Evolutionary conservation across 345 rosid genomes (phyloP), one percentile per base, ranked within the genome.

Genomic region (Zanthoxylum bungeanum): DNA sequence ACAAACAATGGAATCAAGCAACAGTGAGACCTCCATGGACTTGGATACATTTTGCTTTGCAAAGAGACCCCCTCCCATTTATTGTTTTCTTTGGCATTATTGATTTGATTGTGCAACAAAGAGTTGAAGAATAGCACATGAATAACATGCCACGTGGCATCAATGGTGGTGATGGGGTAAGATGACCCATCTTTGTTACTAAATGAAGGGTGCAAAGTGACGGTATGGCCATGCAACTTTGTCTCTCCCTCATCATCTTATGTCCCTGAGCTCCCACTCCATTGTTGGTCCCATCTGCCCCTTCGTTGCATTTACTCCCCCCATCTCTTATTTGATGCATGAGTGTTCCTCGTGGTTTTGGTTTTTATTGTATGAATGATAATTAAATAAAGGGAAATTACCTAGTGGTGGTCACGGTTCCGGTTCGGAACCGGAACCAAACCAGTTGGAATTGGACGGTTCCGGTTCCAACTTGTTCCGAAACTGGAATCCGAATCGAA

Each of bases 191-290:
- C 53, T n/a, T 21, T 78, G 79, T 55, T 66, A 47, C 67, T 4
- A n/a, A 9, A 46, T 25, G 66, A 63, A 71, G 76, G 76, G 66
- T 27, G 66, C 82, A 71, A 73, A 16, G 69, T 5, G 70, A 57
- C 37, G 81, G 74, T 71, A 71, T 57, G 40, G 79, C 67, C 88
- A 78, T 80, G 84, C 76, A 60, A 37, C 65, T 11, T 57, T 82
- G 88, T 82, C 84, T 42, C 66, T 36, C 25, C 3, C 6, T 8
- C 42, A 8, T 68, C 66, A 8, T 28, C 21, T 70, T 72, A 60
- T 30, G 74, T 71, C 73, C 59, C 66, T 68, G 22, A 34, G 47
- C 21, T 34, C 67, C 76, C 75, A 70, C 60, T 64, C 76, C 66
- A 59, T 52, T 42, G 14, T 62, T 27, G 66, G 73, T 56, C 81